These are phyloP conservation scores for Aspergillus persii DNA, from an alignment of 2,329 filamentous ascomycete species.

Conservation along the genomic window DNA sequence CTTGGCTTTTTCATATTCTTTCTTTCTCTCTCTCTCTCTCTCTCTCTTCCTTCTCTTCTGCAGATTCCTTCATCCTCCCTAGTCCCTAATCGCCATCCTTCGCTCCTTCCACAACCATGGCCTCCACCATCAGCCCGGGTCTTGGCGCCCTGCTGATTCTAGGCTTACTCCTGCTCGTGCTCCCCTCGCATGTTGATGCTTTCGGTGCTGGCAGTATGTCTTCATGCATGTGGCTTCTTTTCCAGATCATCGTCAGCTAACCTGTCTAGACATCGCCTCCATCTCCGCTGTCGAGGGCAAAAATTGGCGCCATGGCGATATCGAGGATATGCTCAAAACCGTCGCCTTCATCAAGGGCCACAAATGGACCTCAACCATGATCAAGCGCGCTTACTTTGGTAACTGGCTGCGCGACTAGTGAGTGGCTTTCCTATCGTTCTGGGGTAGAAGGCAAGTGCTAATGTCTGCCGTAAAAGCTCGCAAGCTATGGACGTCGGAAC, in stretches of 20 bases:
- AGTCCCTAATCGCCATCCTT: slow-evolving; percentile 7
- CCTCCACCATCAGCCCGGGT: slow-evolving; percentile 21
- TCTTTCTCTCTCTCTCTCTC: no score
- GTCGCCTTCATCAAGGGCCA: slow-evolving; percentile 75
- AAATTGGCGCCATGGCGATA: slow-evolving; percentile 61
- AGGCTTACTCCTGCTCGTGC: slow-evolving; percentile 36
- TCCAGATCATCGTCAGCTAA: slow-evolving; percentile 4
- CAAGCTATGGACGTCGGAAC: slow-evolving; percentile 80
- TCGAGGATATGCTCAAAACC: slow-evolving; percentile 77
- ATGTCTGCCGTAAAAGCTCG: slow-evolving; percentile 44
- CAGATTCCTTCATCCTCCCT: no score
- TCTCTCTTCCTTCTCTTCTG: no score
- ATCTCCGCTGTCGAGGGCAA: slow-evolving; percentile 51
- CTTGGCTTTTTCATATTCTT: no score
- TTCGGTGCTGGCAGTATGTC: slow-evolving; percentile 47
- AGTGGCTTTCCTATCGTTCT: slow-evolving; percentile 13
- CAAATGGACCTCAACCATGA: slow-evolving; percentile 78
- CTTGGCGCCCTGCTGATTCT: slow-evolving; percentile 35
- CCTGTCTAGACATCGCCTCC: slow-evolving; percentile 44
- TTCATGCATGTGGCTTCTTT: neutral
- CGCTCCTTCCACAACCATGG: slow-evolving; percentile 13
- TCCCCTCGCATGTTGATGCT: slow-evolving; percentile 40
- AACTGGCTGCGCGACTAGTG: slow-evolving; percentile 82
- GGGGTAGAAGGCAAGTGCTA: neutral
- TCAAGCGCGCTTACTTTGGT: slow-evolving; percentile 78